Conservation (phyloP, 2,329 filamentous ascomycete species). For the Fusarium sp. region DNA sequence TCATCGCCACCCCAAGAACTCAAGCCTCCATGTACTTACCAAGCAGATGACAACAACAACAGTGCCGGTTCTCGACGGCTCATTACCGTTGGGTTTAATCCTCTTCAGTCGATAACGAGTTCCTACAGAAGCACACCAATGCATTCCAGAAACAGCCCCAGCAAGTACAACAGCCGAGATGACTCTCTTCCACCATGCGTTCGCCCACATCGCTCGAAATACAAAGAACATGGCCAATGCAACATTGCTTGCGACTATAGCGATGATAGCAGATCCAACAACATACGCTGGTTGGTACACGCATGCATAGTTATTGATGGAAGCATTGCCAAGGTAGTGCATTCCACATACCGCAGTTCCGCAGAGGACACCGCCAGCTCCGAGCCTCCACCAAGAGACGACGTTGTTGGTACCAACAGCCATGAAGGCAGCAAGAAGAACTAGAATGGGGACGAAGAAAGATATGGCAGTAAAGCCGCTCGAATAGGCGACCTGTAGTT, state of each 20-base stretch:
- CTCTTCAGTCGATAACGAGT: constrained; percentile 72
- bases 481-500: constrained; percentile 80
- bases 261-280: constrained; percentile 76
- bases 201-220: constrained; percentile 80
- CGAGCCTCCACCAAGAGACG: constrained; percentile 68
- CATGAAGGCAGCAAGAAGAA: constrained; percentile 78
- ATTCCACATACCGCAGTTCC: constrained; percentile 84
- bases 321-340: constrained; percentile 89
- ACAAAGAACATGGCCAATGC: constrained; percentile 83
- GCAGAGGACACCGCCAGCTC: constrained; percentile 73
- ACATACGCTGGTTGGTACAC: constrained; percentile 70
- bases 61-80: constrained; percentile 70
- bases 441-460: constrained; percentile 81
- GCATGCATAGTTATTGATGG: constrained; percentile 80
- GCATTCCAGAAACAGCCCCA: constrained; percentile 84
- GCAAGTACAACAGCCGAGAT: constrained; percentile 76
- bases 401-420: constrained; percentile 70
- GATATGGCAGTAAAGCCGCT: constrained; percentile 78
- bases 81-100: constrained; percentile 48
- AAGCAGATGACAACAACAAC: constrained; percentile 79
- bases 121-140: constrained; percentile 82
- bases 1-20: background rate
- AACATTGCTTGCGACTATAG: constrained; percentile 75
- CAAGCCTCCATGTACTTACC: constrained; percentile 57
- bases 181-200: constrained; percentile 79